Conservation (phyloP, 148 eudicot genomes). For the Arctostaphylos glauca region DNA sequence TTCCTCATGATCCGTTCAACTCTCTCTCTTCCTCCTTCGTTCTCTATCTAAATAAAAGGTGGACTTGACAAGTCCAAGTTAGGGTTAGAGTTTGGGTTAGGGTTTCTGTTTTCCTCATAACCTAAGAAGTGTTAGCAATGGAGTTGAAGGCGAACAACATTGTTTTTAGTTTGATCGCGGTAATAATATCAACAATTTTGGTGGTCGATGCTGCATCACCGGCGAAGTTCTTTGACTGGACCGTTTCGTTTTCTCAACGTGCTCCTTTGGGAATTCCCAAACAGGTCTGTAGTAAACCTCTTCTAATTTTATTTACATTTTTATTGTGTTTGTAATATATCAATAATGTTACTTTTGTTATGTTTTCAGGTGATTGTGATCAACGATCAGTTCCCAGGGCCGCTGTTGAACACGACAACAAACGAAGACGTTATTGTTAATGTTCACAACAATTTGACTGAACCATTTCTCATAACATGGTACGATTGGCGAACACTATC, state of each 20-base stretch:
- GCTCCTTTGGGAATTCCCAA: neutral
- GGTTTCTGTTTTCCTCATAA: neutral
- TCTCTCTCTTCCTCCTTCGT: too few relatives aligned
- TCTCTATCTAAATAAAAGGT: neutral
- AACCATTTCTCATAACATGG: constrained; percentile 34
- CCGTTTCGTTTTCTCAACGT: neutral
- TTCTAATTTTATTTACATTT: neutral
- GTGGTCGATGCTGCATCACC: neutral
- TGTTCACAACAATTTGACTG: constrained; percentile 26
- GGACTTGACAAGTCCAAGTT: neutral
- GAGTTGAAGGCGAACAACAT: neutral
- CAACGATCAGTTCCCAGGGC: constrained; percentile 31
- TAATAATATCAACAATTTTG: neutral
- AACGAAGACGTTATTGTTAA: constrained; percentile 22
- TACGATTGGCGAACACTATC: neutral
- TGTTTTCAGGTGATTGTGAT: constrained; percentile 26
- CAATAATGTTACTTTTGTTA: neutral
- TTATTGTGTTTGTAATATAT: neutral
- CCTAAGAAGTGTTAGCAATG: neutral
- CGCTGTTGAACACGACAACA: constrained; percentile 21
- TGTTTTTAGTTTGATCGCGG: neutral
- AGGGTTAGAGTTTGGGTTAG: too few relatives aligned
- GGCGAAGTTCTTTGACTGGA: neutral
- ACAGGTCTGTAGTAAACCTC: neutral
- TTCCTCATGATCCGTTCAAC: too few relatives aligned